Evolutionary conservation across 345 rosid species (phyloP).

Genomic region (Moringa oleifera): DNA sequence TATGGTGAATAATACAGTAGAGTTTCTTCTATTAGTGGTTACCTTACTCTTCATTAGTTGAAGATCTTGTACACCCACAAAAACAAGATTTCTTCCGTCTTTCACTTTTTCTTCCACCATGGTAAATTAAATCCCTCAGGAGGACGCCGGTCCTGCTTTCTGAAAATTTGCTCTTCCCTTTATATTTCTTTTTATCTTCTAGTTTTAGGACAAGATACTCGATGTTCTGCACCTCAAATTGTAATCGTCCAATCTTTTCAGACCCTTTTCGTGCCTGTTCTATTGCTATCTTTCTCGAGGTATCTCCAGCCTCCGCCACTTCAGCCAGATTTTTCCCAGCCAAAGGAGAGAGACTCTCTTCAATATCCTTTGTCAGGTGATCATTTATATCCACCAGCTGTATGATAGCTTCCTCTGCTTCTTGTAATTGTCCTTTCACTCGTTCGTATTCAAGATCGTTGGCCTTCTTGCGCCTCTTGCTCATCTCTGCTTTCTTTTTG

Average conservation of each 20-base stretch:
- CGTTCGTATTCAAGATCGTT: constrained; percentile 47
- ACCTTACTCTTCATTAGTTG: constrained; percentile 44
- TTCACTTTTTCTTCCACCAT: constrained; percentile 42
- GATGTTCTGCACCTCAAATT: constrained; percentile 69
- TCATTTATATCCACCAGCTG: constrained; percentile 52
- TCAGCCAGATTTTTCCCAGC: constrained; percentile 13
- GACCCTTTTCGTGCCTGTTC: constrained; percentile 64
- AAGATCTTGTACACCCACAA: constrained; percentile 67
- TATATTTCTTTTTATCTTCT: constrained; percentile 58
- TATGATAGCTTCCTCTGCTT: constrained; percentile 54
- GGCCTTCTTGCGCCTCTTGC: constrained; percentile 49
- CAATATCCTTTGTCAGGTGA: constrained; percentile 42
- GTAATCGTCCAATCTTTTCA: constrained; percentile 70
- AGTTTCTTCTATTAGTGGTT: neutral
- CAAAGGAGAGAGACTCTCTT: constrained; percentile 23
- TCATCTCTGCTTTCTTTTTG: constrained; percentile 57
- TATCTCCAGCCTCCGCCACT: constrained; percentile 32
- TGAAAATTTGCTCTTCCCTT: constrained; percentile 39
- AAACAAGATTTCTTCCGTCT: constrained; percentile 55
- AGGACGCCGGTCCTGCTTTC: constrained; percentile 47
- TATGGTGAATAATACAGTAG: neutral
- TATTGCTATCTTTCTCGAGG: constrained; percentile 31
- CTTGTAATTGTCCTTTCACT: constrained; percentile 60
- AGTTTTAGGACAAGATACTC: constrained; percentile 60
- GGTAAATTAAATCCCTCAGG: constrained; percentile 62